A percentile compares a stretch with the other conserved stretches of the same genome.
Evolutionary conservation across 2,329 filamentous ascomycete genomes (phyloP).

Genomic region (Epichloe coenophiala): DNA sequence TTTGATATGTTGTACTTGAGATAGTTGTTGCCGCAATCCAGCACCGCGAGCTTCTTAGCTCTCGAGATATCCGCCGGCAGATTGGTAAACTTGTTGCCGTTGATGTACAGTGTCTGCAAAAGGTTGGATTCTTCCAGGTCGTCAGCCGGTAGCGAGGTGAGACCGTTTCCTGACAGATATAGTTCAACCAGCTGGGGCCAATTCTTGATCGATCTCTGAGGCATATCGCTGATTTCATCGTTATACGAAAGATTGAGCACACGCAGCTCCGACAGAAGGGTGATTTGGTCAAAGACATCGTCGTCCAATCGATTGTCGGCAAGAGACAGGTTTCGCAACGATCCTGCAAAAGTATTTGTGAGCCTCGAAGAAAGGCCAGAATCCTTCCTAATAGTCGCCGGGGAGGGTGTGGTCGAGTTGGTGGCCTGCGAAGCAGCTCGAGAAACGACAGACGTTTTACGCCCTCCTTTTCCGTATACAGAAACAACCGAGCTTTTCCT

Average conservation of each 20-base stretch:
- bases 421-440: conserved; percentile 39
- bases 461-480: conserved; percentile 61
- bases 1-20: conserved; percentile 99
- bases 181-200: conserved; percentile 87
- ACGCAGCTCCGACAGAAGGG: conserved; percentile 66
- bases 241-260: conserved; percentile 93
- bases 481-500: conserved; percentile 80
- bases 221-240: conserved; percentile 73
- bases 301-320: conserved; percentile 92
- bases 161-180: conserved; percentile 87
- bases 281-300: conserved; percentile 87
- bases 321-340: conserved; percentile 70
- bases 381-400: conserved; percentile 59
- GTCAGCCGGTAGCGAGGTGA: conserved; percentile 83
- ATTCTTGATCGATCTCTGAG: conserved; percentile 71
- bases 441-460: conserved; percentile 75
- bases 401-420: conserved; percentile 33
- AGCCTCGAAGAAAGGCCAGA: conserved; percentile 72
- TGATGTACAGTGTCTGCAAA: conserved; percentile 84
- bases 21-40: conserved; percentile 90
- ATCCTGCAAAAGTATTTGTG: conserved; percentile 76
- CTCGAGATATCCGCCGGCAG: conserved; percentile 90
- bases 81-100: conserved; percentile 95
- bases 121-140: conserved; percentile 83
- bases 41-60: conserved; percentile 77